phyloP scores from a whole-genome alignment of 352 stramenopile species.

The Globisporangium nagaii region DNA sequence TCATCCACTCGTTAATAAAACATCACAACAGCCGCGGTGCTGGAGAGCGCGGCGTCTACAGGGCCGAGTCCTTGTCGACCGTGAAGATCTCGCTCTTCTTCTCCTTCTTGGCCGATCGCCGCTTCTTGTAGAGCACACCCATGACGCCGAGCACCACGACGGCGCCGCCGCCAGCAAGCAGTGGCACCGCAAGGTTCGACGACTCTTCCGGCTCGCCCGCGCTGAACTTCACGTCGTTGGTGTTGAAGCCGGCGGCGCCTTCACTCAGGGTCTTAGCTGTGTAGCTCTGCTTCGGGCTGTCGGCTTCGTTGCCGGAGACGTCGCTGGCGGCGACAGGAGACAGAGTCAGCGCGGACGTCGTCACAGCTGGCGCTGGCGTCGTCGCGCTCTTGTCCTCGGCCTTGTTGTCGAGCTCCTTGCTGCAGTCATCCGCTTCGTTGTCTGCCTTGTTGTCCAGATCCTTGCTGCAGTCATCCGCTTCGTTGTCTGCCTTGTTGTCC shows the following conservation, averaged over 20 bases:
- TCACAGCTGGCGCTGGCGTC: slow-evolving; percentile 11
- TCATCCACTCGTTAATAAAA: slow-evolving; percentile 18
- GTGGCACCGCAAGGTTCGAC: slow-evolving; percentile 11
- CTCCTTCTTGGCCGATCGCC: slow-evolving; percentile 43
- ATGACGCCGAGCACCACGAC: slow-evolving; percentile 44
- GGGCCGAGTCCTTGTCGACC: slow-evolving; percentile 67
- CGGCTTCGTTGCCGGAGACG: slow-evolving; percentile 21
- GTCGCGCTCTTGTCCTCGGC: slow-evolving; percentile 4
- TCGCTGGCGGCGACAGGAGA: slow-evolving; percentile 22
- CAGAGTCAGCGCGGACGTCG: slow-evolving; percentile 22
- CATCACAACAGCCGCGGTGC: slow-evolving; percentile 7
- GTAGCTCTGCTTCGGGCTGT: slow-evolving; percentile 18
- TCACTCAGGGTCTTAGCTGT: slow-evolving; percentile 10
- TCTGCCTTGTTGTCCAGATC: slow-evolving; percentile 9
- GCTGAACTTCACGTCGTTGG: slow-evolving; percentile 34
- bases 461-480: slow-evolving; percentile 16
- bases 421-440: too few relatives aligned
- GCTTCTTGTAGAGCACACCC: slow-evolving; percentile 60
- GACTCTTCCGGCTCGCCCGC: slow-evolving; percentile 15
- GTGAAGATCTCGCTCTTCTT: slow-evolving; percentile 68
- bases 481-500: slow-evolving; percentile 8
- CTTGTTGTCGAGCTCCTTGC: slow-evolving; percentile 3
- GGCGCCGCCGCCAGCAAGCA: slow-evolving; percentile 25
- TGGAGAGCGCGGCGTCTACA: slow-evolving; percentile 50
- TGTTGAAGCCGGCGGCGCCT: slow-evolving; percentile 21